Evolutionary conservation across 2,329 filamentous ascomycete species (phyloP), one percentile per base, ranked within the genome.

Genomic region (Orbilia brochopaga): DNA sequence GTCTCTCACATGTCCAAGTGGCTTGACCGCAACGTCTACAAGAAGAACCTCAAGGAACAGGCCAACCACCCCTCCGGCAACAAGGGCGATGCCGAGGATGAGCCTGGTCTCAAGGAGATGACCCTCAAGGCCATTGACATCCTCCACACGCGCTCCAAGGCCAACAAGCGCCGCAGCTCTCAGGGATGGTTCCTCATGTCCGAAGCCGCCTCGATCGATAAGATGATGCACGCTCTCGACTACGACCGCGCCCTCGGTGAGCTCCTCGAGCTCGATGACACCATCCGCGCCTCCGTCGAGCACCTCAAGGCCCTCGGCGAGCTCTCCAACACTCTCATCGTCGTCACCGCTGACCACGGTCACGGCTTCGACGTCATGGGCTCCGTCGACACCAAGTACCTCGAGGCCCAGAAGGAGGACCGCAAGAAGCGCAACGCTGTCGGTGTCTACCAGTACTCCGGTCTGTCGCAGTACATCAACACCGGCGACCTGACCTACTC

Each of bases 281-380:
- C 91, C 2, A 82, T 95, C 75, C 87, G 87, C 58, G 89, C 89
- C 17, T 91, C 90, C 1, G 83, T 93, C 60, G 83, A 83, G 52
- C 87, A 90, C 78, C 87, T 95, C 48, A 83, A 86, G 76, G 80
- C 83, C 32, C 82, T 91, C 5, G 85, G 85, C 66, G 83, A 86
- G 63, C 83, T 92, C 32, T 85, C 93, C 8, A 86, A 92, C 73
- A 95, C 91, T 0, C 85, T 93, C 2, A 83, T 95, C 74, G 78
- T 95, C 55, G 89, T 94, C 54, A 91, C 90, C 1, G 89, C 90
- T n/a, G 90, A 95, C 78, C 91, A 94, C 82, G 91, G 91, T 46
- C 91, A 95, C 81, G 91, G 91, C 62, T 95, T 95, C 78, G 91
- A 92, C 76, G 91, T 95, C 75, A 92, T 88, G 78, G 91, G 91